Base-by-base conservation (phyloP, 306 rosid species). In the Ochetophila trinervis region DNA sequence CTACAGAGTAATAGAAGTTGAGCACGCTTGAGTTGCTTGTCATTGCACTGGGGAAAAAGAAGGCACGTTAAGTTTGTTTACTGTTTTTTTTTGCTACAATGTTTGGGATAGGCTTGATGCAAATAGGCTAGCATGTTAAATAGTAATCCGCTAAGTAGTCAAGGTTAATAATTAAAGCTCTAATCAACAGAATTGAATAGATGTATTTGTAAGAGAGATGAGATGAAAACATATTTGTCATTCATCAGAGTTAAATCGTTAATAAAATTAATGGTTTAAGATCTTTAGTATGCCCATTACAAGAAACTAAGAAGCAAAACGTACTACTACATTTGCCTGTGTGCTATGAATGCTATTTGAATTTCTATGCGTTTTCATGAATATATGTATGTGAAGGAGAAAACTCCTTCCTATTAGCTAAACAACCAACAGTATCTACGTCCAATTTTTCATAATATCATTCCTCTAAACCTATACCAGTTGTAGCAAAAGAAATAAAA, bases 391-490 rank as follows among this genome's bases (percentile, higher is more conserved):
- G 12, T 11, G 13, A 45, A 50, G 45, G 45, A 40, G 10, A 40
- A 40, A 19, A 16, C 62, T 60, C 37, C 45, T 44, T 21, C 62
- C 16, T 60, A 5, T 53, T 22, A 70, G 64, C 44, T 30, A 27
- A 53, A 14, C 24, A 57, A 19, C 36, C 36, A 69, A 49, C 36
- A 30, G 14, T 1, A 10, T 54, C 58, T 44, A 21, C 37, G 21
- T 2, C 59, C 9, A n/a, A 14, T 30, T 16, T 57, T 34, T 48
- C 19, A 4, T 15, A 50, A 6, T 56, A 6, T 60, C 6, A 16
- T 45, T 19, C 9, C n/a, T 34, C 20, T 21, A 1, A 19, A 12
- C 37, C 20, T 34, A 1, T 15, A 6, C 65, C 58, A 9, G n/a
- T 35, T 37, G 32, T 51, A 23, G 24, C 24, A 35, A 8, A 52